These are phyloP conservation scores for Capsicum rhomboideum DNA, from an alignment of 257 asterid genomes.

Conservation along the genomic window DNA sequence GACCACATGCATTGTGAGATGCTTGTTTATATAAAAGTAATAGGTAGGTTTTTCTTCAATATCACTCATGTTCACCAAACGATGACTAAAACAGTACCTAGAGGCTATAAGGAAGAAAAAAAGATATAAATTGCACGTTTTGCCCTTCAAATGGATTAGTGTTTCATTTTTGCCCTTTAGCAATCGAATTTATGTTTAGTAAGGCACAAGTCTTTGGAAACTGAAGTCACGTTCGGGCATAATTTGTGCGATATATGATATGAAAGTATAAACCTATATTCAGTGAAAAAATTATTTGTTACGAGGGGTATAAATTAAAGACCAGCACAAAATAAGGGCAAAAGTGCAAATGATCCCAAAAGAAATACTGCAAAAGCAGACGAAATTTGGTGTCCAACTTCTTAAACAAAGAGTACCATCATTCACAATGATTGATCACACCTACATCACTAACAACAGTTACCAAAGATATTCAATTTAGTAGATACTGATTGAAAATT, in stretches of 20 bases:
- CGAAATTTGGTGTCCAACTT: neutral
- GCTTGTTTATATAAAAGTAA: neutral
- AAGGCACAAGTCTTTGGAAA: neutral
- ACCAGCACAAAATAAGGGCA: neutral
- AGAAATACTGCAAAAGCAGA: neutral
- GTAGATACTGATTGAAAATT: neutral
- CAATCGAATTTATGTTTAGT: neutral
- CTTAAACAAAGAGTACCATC: neutral
- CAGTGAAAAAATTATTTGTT: neutral
- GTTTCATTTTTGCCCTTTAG: neutral
- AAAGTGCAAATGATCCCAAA: neutral
- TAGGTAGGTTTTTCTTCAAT: neutral
- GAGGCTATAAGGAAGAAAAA: neutral
- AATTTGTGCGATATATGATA: neutral
- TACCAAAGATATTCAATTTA: neutral
- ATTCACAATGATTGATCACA: neutral
- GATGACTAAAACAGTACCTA: neutral
- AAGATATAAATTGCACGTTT: neutral
- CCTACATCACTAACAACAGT: neutral
- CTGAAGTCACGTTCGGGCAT: neutral
- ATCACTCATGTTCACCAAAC: neutral
- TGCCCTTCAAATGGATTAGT: neutral
- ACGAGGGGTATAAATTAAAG: neutral
- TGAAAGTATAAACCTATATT: neutral
- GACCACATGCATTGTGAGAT: neutral